Conservation (phyloP, 257 asterid genomes). For the Solanum pimpinellifolium region DNA sequence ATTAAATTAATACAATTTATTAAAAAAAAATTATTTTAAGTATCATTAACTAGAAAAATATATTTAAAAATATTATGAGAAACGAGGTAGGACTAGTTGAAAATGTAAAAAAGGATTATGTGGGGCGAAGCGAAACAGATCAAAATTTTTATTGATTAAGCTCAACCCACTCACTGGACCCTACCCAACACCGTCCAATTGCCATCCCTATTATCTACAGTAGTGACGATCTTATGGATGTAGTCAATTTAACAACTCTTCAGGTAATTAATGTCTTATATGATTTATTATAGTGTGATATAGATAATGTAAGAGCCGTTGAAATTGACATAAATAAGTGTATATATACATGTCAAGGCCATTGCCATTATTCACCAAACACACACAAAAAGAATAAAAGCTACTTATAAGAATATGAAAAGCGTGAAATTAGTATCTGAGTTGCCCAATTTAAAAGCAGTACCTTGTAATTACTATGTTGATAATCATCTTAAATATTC, state of each 20-base stretch:
- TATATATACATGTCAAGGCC: not conserved
- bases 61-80: too few relatives aligned
- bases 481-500: constrained; percentile 8
- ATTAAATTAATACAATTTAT: too few relatives aligned
- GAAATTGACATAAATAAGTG: not conserved
- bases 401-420: not conserved
- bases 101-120: too few relatives aligned
- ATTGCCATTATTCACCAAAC: not conserved
- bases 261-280: not conserved
- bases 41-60: too few relatives aligned
- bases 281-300: not conserved
- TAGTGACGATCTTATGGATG: not conserved
- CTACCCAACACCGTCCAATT: too few relatives aligned
- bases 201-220: too few relatives aligned
- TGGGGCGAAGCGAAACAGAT: too few relatives aligned
- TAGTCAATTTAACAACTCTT: not conserved
- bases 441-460: not conserved
- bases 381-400: not conserved
- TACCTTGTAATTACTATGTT: constrained; percentile 34
- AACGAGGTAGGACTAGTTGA: too few relatives aligned
- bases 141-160: too few relatives aligned
- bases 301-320: not conserved
- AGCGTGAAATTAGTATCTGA: not conserved
- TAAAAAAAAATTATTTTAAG: too few relatives aligned
- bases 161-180: too few relatives aligned